These are phyloP conservation scores for Oryza coarctata DNA, from an alignment of 176 grass and related monocot genomes.

Conservation along the genomic window DNA sequence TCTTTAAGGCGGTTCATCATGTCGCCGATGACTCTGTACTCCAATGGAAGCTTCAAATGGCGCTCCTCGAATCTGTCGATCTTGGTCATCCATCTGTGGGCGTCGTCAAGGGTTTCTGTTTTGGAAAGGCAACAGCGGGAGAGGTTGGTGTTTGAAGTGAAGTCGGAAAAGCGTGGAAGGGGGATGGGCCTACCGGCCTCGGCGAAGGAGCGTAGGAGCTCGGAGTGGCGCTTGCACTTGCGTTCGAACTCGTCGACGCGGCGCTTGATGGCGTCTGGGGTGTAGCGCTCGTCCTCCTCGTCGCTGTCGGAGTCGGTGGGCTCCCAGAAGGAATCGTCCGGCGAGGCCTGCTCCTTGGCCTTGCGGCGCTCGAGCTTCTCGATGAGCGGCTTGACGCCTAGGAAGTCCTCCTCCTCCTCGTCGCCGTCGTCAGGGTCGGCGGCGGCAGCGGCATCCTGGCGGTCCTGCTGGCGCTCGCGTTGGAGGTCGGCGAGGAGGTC, in stretches of 20 bases:
- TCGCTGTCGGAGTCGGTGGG: conserved; percentile 83
- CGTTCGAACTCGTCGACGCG: conserved; percentile 73
- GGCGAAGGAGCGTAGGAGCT: conserved; percentile 62
- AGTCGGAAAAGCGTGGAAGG: neutral
- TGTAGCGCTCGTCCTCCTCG: conserved; percentile 83
- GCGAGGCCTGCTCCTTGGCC: conserved; percentile 32
- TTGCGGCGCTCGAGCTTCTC: conserved; percentile 61
- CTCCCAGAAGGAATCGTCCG: conserved; percentile 55
- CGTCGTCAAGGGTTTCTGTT: conserved; percentile 82
- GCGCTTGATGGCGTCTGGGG: conserved; percentile 41
- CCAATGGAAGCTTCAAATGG: conserved; percentile 71
- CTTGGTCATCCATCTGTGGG: conserved; percentile 78
- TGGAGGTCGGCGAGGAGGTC: conserved; percentile 64
- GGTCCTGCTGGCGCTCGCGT: conserved; percentile 58
- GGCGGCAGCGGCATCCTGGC: conserved; percentile 23
- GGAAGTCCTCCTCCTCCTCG: conserved; percentile 63
- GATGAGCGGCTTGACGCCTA: conserved; percentile 71
- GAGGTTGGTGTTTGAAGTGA: neutral
- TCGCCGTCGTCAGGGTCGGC: conserved; percentile 4
- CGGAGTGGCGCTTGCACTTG: conserved; percentile 74
- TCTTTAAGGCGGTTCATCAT: conserved; percentile 85
- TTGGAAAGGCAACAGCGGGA: neutral
- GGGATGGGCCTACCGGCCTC: conserved; percentile 58
- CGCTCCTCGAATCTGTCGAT: conserved; percentile 84
- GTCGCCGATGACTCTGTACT: conserved; percentile 93